Evolutionary conservation across 2,329 filamentous ascomycete species (phyloP), one percentile per base, ranked within the genome.

Genomic region (Apiospora kogelbergensis): DNA sequence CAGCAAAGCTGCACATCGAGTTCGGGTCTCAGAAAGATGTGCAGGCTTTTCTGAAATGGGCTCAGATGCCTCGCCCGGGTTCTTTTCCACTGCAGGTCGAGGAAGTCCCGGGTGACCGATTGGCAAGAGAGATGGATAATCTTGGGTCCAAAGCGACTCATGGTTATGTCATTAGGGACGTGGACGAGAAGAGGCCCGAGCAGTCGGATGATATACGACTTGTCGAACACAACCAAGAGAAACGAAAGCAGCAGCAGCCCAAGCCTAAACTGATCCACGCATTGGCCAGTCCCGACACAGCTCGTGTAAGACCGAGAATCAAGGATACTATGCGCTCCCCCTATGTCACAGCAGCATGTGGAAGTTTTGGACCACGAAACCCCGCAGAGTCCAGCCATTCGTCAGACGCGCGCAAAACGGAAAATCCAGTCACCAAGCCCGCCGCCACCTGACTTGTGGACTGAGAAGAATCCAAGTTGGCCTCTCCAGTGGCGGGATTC

Each of bases 401-500:
- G 53, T 37, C 53, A 60, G 30, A 60, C 53, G 13, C 53, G 71
- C 69, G 63, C 70, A 22, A 67, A 63, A 72, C n/a, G 63, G 17
- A 65, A 65, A 24, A 22, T 9, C 15, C 24, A 4, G 37, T 65
- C 63, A 30, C 63, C 63, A 30, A 65, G 37, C 6, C 63, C 63
- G 60, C 69, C 73, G 13, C 74, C 71, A 26, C 73, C 70, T 22
- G 75, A 77, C 46, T 74, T 78, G 17, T 91, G 88, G 89, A 87
- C 87, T 1, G 73, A 76, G 7, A 70, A 79, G 33, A 81, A 91
- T 71, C 81, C 81, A 7, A 78, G 78, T 2, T 91, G 89, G 89
- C 78, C 78, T 42, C 79, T 79, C 20, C 70, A 80, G 0, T 91
- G 89, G 88, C 80, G 84, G 20, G 83, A 83, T 65, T 86, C 91